Evolutionary conservation across 2,329 filamentous ascomycete genomes (phyloP).

Genomic region (Lasiodiplodia gonubiensis): DNA sequence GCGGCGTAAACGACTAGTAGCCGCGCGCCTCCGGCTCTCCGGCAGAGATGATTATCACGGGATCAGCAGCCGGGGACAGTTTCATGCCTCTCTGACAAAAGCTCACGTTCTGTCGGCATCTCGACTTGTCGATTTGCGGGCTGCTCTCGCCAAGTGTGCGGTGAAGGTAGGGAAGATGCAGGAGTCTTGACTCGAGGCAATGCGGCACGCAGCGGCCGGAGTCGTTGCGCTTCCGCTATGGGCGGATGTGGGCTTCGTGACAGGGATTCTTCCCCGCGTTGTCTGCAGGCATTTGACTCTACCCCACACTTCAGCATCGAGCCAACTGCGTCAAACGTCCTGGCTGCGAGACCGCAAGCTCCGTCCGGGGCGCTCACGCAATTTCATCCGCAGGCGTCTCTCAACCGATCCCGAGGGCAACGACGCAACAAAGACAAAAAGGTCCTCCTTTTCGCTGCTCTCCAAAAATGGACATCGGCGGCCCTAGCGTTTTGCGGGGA

Average conservation of each 20-base stretch:
- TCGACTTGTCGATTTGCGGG: constrained; percentile 8
- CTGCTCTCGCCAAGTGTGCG: constrained; percentile 13
- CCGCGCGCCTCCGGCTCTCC: constrained; percentile 12
- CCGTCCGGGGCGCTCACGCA: not conserved
- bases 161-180: constrained; percentile 10
- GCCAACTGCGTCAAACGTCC: constrained; percentile 1
- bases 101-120: constrained; percentile 13
- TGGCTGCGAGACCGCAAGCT: not conserved
- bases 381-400: not conserved
- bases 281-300: constrained; percentile 15
- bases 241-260: constrained; percentile 12
- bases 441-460: not conserved
- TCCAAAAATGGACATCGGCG: constrained; percentile 14
- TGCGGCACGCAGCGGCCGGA: constrained; percentile 7
- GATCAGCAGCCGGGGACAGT: not conserved
- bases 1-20: constrained; percentile 8
- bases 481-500: constrained; percentile 26
- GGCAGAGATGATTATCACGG: constrained; percentile 2
- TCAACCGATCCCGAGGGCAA: not conserved
- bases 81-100: constrained; percentile 19
- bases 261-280: constrained; percentile 29
- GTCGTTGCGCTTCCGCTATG: constrained; percentile 8
- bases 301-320: constrained; percentile 25
- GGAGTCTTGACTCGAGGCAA: constrained; percentile 17
- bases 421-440: not conserved